phyloP scores from a whole-genome alignment of 1,284 basidiomycete genomes.

The Meira miltonrushii region DNA sequence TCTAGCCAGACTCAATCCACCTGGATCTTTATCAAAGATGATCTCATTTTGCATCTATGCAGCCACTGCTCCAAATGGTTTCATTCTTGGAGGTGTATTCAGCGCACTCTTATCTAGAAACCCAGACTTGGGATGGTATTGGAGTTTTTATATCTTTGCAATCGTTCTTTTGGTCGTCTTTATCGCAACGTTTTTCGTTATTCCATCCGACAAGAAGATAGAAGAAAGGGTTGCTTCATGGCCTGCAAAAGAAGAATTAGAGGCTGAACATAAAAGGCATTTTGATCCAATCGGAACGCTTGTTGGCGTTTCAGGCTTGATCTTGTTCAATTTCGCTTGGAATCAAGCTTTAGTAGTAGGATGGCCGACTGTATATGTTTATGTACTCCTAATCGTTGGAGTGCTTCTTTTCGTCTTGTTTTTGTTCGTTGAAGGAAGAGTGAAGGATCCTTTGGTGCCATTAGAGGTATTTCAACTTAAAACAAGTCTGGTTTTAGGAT shows the following conservation, averaged over 20 bases:
- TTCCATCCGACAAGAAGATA: slow-evolving; percentile 26
- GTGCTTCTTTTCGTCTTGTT: slow-evolving; percentile 25
- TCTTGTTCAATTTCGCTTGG: slow-evolving; percentile 38
- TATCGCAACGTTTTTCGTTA: slow-evolving; percentile 13
- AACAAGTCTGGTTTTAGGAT: slow-evolving; percentile 20
- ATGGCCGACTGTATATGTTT: slow-evolving; percentile 32
- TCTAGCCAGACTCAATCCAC: slow-evolving; percentile 24
- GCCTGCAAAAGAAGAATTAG: slow-evolving; percentile 8
- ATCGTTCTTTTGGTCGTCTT: slow-evolving; percentile 22
- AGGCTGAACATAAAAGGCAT: no score
- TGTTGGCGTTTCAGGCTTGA: slow-evolving; percentile 25
- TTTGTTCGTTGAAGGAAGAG: slow-evolving; percentile 19
- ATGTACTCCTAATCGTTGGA: slow-evolving; percentile 34
- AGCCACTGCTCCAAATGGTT: slow-evolving; percentile 35
- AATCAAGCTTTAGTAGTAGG: slow-evolving; percentile 38
- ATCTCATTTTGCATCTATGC: slow-evolving; percentile 31
- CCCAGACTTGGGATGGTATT: slow-evolving; percentile 20
- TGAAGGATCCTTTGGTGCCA: slow-evolving; percentile 28
- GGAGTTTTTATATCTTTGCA: slow-evolving; percentile 32
- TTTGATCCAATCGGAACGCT: slow-evolving; percentile 31
- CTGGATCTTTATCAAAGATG: slow-evolving; percentile 10
- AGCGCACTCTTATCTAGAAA: slow-evolving; percentile 21
- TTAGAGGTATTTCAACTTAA: slow-evolving; percentile 22
- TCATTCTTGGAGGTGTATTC: slow-evolving; percentile 32
- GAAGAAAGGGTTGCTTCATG: slow-evolving; percentile 9